Percentiles rank a stretch among this genome's conserved stretches.
These are phyloP conservation scores for Symmetrospora coprosmae DNA, from an alignment of 768 basidiomycete genomes.

Conservation along the genomic window DNA sequence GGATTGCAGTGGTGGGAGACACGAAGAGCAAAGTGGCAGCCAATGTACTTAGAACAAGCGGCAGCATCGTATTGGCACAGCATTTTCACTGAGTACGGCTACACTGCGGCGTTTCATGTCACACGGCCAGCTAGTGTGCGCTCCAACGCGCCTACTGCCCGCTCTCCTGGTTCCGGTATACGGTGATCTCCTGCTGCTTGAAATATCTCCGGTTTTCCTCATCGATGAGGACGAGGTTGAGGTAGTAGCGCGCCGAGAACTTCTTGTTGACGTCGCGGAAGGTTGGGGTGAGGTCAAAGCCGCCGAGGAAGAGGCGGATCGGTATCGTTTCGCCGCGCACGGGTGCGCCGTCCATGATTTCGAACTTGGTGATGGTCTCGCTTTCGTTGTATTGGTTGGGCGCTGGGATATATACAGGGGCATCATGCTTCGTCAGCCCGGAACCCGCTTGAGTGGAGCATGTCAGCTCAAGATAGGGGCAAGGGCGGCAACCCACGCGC, in stretches of 20 bases:
- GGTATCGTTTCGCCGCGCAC: conserved; percentile 98
- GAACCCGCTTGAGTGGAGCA: neutral
- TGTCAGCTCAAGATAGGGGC: neutral
- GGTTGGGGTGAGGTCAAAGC: conserved; percentile 94
- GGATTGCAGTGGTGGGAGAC: too few relatives aligned
- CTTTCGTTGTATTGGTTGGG: conserved; percentile 99
- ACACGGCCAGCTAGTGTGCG: too few relatives aligned
- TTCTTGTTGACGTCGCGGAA: conserved; percentile 99
- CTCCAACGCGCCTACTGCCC: too few relatives aligned
- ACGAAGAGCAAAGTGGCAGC: too few relatives aligned
- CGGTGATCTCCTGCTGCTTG: conserved; percentile 90
- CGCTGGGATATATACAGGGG: conserved; percentile 38
- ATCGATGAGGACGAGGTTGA: conserved; percentile 92
- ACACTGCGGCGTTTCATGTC: too few relatives aligned
- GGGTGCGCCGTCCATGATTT: conserved; percentile 97
- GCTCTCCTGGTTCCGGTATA: conserved; percentile 48
- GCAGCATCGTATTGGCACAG: too few relatives aligned
- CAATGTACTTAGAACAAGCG: too few relatives aligned
- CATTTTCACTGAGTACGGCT: too few relatives aligned
- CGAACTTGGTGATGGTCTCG: conserved; percentile 97
- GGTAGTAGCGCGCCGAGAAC: conserved; percentile 90
- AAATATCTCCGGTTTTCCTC: conserved; percentile 97
- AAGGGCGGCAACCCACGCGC: conserved; percentile 36
- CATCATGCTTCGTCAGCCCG: neutral
- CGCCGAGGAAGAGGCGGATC: conserved; percentile 90